These are phyloP conservation scores for Aspergillus thermomutatus DNA, from an alignment of 2,329 filamentous ascomycete species.

Conservation along the genomic window DNA sequence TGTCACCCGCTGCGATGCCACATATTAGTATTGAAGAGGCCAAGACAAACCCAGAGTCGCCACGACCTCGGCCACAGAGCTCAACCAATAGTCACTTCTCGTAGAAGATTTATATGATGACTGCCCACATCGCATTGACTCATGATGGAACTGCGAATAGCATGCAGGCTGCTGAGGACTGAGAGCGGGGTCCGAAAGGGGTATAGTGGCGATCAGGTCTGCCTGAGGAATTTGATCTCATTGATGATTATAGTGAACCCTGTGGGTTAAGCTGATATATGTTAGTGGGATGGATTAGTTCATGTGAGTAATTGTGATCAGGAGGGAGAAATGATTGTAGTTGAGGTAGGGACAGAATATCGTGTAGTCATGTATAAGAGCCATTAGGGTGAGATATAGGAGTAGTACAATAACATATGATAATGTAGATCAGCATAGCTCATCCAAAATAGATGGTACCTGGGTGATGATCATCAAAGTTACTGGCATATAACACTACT, in stretches of 20 bases:
- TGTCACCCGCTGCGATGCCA: not conserved
- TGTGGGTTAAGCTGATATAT: not conserved
- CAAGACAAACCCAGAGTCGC: not conserved
- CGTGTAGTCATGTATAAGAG: too few relatives aligned
- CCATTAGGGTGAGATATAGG: not conserved
- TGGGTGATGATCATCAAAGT: not conserved
- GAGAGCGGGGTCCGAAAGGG: constrained; percentile 24
- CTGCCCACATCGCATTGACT: not conserved
- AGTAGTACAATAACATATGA: not conserved
- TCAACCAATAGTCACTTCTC: not conserved
- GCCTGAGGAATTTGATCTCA: constrained; percentile 13
- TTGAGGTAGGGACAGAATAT: not conserved
- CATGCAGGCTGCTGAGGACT: constrained; percentile 2
- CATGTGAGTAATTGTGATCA: not conserved
- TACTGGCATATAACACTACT: not conserved
- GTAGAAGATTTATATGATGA: not conserved
- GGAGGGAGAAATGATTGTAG: not conserved
- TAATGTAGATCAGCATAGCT: not conserved
- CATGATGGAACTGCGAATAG: not conserved
- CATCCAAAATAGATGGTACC: not conserved
- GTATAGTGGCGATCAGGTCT: constrained; percentile 9
- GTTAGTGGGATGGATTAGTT: not conserved
- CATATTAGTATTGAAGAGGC: too few relatives aligned
- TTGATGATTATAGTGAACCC: not conserved
- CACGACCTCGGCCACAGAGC: not conserved